Base-by-base conservation (phyloP, 2,329 filamentous ascomycete genomes). In the Colletotrichum spaethianum region DNA sequence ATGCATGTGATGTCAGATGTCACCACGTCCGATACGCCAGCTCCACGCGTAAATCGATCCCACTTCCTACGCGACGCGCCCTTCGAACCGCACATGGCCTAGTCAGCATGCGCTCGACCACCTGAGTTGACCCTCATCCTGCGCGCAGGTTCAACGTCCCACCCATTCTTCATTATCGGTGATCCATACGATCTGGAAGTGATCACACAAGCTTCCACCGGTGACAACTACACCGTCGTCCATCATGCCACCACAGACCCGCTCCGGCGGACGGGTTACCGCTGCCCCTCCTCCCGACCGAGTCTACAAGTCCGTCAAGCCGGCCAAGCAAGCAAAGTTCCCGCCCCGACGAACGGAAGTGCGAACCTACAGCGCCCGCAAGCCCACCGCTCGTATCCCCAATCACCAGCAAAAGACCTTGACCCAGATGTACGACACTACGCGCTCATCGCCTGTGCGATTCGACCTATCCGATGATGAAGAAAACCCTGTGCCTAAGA, bases 361-460 rank as follows among this genome's bases (percentile, higher is more conserved):
- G 16, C 80, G 79, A 31, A 82, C 80, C n/a, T 83, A 83, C 63
- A 72, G 70, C 46, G 79, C 78, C 14, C 73, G 74, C 38, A 70
- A 70, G 44, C 73, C 65, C 40, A 75, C 53, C 23, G 59, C 72
- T 16, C 72, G 67, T 18, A 23, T 60, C 31, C 48, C 60, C 36
- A 67, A 53, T 31, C 72, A 73, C 0, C 48, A 74, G 69, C 84
- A 86, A 75, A 81, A 83, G 76, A 86, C 83, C 1, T 74, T 86
- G 28, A 86, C 83, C 6, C 84, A 86, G 74, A 80, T 84, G 53
- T 81, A 82, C 81, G 76, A 80, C 82, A 23, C 82, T 77, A 46
- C 80, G 79, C 69, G 63, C n/a, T 67, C 70, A 23, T 68, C 64
- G 20, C 67, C 66, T 1, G 33, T 61, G 14, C 73, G 78, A 79